Base-by-base conservation (phyloP, 306 rosid species). In the Prunus dulcis region DNA sequence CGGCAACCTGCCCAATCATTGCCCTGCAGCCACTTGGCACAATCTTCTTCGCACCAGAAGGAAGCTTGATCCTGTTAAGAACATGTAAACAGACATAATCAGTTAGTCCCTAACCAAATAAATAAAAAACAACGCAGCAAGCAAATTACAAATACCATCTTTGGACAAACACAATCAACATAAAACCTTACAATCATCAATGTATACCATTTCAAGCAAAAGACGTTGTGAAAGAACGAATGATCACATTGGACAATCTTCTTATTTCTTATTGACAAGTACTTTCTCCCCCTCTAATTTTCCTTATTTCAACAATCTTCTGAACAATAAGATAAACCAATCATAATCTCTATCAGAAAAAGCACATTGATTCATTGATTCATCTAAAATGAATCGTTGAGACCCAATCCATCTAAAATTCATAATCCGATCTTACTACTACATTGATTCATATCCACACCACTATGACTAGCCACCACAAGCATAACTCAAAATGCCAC, bases 11-110 rank as follows among this genome's bases (percentile, higher is more conserved):
- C n/a, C 77, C 77, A 18, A 74, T 61, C 77, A 74, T 74, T 4
- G 77, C 77, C 46, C 77, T 57, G 30, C 77, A 74, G 2, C 77
- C 77, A 12, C 77, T 74, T 46, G 77, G 77, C 19, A 74, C 69
- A 28, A 74, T 74, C 60, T 74, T 74, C 77, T 74, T 74, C 18
- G 77, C 69, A 25, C 77, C 77, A 25, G 77, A 74, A 3, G 77
- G 77, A 61, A 74, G 77, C 58, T 74, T 74, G 47, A 74, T 46
- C 60, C 77, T 74, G 47, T 27, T 15, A 9, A 74, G 56, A 58
- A 72, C 56, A 62, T 2, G 23, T 28, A 8, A 1, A 60, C 45
- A 43, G 19, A 10, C 11, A 73, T 5, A 45, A 20, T 58, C 22
- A 53, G 53, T 3, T 13, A 49, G 53, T 49, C 17, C 17, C 53